Conservation (phyloP, 805 yeast species). For the Metschnikowia sp. region DNA sequence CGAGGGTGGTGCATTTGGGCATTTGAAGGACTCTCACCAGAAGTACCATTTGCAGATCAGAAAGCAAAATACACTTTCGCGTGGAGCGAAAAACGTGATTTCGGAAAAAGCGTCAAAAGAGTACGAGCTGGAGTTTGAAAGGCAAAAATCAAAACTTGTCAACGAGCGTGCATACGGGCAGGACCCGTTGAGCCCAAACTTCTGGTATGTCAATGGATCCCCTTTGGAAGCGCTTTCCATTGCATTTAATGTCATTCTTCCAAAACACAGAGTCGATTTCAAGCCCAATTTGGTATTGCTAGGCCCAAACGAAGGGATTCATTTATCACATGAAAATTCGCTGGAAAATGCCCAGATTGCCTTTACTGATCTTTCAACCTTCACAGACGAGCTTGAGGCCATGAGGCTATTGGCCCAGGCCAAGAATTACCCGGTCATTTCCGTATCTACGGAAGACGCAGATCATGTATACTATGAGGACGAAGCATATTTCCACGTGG, state of each 20-base stretch:
- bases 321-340: slow-evolving; percentile 4
- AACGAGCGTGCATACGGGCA: slow-evolving; percentile 24
- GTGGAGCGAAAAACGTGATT: slow-evolving; percentile 23
- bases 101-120: slow-evolving; percentile 1
- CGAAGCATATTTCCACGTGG: slow-evolving; percentile 25
- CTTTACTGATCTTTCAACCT: slow-evolving; percentile 5
- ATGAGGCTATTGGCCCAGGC: slow-evolving; percentile 19
- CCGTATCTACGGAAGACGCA: slow-evolving; percentile 25
- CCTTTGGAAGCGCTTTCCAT: slow-evolving; percentile 25
- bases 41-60: slow-evolving; percentile 23
- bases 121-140: neutral
- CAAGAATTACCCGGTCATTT: slow-evolving; percentile 19
- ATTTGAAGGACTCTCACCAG: slow-evolving; percentile 30
- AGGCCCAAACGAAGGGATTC: slow-evolving; percentile 33
- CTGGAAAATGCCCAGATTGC: neutral
- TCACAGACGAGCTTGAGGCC: slow-evolving; percentile 11
- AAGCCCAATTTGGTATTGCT: slow-evolving; percentile 30
- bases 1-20: slow-evolving; percentile 30
- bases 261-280: slow-evolving; percentile 24
- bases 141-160: neutral
- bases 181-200: slow-evolving; percentile 30
- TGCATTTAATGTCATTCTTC: slow-evolving; percentile 26
- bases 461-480: slow-evolving; percentile 33
- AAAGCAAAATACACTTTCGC: slow-evolving; percentile 13
- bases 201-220: slow-evolving; percentile 33